These are phyloP conservation scores for Phytophthora macrochlamydospora DNA, from an alignment of 352 stramenopile species.

Conservation along the genomic window DNA sequence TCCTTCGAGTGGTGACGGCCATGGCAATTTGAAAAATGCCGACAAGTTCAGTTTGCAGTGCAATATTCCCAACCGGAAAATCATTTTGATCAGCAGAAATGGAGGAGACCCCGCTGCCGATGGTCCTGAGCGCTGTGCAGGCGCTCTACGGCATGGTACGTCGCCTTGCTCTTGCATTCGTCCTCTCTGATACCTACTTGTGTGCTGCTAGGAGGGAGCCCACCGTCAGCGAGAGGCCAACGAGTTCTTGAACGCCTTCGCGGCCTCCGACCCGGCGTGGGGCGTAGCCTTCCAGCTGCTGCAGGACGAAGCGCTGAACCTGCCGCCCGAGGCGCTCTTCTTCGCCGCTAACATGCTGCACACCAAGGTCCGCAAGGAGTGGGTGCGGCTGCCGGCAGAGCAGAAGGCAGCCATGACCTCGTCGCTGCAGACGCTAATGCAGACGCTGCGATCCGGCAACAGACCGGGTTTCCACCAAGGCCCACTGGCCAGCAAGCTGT, in stretches of 20 bases:
- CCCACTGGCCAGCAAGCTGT: slow-evolving; percentile 64
- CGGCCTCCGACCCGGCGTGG: slow-evolving; percentile 56
- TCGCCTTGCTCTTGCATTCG: slow-evolving; percentile 2
- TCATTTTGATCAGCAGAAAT: slow-evolving; percentile 5
- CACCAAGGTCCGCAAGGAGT: slow-evolving; percentile 72
- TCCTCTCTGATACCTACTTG: background rate
- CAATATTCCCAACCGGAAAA: background rate
- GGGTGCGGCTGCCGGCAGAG: slow-evolving; percentile 46
- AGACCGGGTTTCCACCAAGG: slow-evolving; percentile 31
- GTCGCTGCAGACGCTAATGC: slow-evolving; percentile 44
- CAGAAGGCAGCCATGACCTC: slow-evolving; percentile 40
- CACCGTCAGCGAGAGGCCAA: slow-evolving; percentile 71
- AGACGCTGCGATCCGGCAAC: slow-evolving; percentile 32
- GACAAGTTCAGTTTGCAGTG: background rate
- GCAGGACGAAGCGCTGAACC: slow-evolving; percentile 46
- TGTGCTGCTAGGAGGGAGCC: slow-evolving; percentile 48
- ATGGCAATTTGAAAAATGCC: background rate
- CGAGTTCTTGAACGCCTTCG: slow-evolving; percentile 66
- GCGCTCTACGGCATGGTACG: slow-evolving; percentile 71
- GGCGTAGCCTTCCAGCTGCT: slow-evolving; percentile 53
- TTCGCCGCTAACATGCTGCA: slow-evolving; percentile 82
- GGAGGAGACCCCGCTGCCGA: slow-evolving; percentile 38
- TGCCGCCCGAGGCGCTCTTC: slow-evolving; percentile 66
- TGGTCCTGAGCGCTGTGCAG: slow-evolving; percentile 59
- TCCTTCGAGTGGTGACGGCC: background rate